Percentiles rank a stretch among this genome's conserved stretches.
Conservation (phyloP, 2,329 filamentous ascomycete genomes). For the Bimuria novae-zelandiae region DNA sequence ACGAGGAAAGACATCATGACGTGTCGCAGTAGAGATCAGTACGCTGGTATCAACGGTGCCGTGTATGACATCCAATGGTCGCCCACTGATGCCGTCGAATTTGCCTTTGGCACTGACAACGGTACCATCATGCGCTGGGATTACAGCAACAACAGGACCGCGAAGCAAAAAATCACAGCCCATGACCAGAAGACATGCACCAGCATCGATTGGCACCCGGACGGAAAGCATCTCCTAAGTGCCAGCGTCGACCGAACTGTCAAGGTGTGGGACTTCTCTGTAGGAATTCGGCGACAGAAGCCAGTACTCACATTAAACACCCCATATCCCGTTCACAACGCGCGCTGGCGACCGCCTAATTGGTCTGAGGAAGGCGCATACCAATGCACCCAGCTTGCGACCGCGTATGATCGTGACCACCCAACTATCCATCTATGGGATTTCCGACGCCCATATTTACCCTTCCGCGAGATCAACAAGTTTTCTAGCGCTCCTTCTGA, state of each 20-base stretch:
- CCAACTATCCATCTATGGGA: conserved; percentile 68
- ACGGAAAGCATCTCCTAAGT: conserved; percentile 67
- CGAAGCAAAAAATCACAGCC: conserved; percentile 64
- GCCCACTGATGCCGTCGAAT: conserved; percentile 64
- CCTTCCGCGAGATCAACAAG: conserved; percentile 64
- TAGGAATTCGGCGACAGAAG: conserved; percentile 62
- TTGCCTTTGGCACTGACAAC: conserved; percentile 68
- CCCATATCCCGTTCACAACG: conserved; percentile 65
- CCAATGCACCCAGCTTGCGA: conserved; percentile 66
- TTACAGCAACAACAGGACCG: conserved; percentile 59
- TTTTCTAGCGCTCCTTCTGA: conserved; percentile 62
- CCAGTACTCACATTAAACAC: conserved; percentile 62
- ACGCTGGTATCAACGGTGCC: conserved; percentile 62
- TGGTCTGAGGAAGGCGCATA: conserved; percentile 61
- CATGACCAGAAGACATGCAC: conserved; percentile 63
- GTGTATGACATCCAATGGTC: conserved; percentile 69
- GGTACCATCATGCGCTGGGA: conserved; percentile 69
- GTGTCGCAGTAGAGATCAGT: conserved; percentile 60
- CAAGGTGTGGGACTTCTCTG: conserved; percentile 67
- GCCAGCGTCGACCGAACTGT: conserved; percentile 66
- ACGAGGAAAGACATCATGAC: conserved; percentile 56
- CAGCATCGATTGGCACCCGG: conserved; percentile 69
- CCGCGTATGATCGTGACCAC: conserved; percentile 65
- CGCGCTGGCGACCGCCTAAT: conserved; percentile 65
- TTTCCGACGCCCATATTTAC: conserved; percentile 64